Evolutionary conservation across 2,329 filamentous ascomycete genomes (phyloP).

Genomic region (Microcyclosporella mali): DNA sequence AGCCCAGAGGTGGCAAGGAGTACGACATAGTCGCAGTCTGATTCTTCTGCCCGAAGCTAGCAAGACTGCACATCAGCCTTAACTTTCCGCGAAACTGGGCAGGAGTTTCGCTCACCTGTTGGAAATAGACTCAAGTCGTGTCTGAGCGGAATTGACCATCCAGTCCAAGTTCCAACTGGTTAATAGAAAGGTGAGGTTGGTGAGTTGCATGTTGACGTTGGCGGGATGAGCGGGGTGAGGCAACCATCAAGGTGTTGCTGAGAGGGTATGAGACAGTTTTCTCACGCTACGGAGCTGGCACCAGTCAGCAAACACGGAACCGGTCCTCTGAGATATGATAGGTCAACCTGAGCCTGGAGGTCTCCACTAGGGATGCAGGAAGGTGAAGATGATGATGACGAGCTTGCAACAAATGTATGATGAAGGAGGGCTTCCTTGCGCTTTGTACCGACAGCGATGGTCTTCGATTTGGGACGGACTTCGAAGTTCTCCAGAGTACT

Average conservation of each 20-base stretch:
- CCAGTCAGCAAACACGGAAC: constrained; percentile 1
- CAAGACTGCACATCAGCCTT: neutral
- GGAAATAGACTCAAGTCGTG: constrained; percentile 21
- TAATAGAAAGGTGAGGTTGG: constrained; percentile 23
- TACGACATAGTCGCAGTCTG: constrained; percentile 21
- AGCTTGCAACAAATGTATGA: too few relatives aligned
- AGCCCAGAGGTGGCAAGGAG: constrained; percentile 27
- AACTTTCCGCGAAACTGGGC: constrained; percentile 1
- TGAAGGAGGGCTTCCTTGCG: too few relatives aligned
- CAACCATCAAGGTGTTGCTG: constrained; percentile 19
- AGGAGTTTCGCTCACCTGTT: constrained; percentile 14
- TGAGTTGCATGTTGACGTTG: constrained; percentile 17
- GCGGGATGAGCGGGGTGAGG: constrained; percentile 5
- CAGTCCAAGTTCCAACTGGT: constrained; percentile 16
- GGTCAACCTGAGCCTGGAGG: neutral
- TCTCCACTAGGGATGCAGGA: too few relatives aligned
- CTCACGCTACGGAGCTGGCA: constrained; percentile 1
- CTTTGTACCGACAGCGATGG: too few relatives aligned
- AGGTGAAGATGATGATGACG: too few relatives aligned
- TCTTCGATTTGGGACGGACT: too few relatives aligned
- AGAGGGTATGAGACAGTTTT: constrained; percentile 20
- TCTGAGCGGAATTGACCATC: constrained; percentile 24
- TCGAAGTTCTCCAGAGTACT: too few relatives aligned
- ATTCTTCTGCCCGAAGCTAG: constrained; percentile 14
- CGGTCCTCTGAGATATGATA: neutral